Base-by-base conservation (phyloP, 805 yeast genomes). In the Yarrowia divulgata region DNA sequence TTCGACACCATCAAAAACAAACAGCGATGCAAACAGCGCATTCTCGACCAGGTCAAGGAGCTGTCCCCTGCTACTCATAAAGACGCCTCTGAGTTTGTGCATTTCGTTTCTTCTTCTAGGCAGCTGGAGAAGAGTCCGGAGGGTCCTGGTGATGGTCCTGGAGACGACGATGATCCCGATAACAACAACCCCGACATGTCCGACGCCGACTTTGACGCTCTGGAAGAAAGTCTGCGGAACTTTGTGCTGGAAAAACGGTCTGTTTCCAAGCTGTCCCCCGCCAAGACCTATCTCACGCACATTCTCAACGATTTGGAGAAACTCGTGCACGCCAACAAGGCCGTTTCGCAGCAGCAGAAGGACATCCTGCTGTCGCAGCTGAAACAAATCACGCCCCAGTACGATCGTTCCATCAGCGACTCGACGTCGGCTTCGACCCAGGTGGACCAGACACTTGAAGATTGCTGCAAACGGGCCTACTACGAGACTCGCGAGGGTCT, bases 61-160 rank as follows among this genome's bases (percentile, higher is more conserved):
- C 80, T 96, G 68, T 90, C 97, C 0, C 99, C 98, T 1, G 97
- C 91, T 72, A 91, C 98, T 0, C 88, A 89, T 75, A 93, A 94
- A 76, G 91, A 90, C 73, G 86, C 97, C 0, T 80, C 84, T n/a
- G 97, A 93, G 52, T 93, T 95, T 80, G 96, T 95, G 8, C 99
- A 96, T 77, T 95, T 95, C 79, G 91, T 95, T 7, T 87, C 94
- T 35, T 87, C 94, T 0, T 81, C 83, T 23, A 83, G 85, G 2
- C 82, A 84, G 8, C 78, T 83, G 23, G 78, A 77, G 12, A 73
- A 73, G 2, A 50, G 77, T 0, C 83, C 83, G 0, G 82, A 76
- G 39, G 81, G 75, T 37, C 80, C 74, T 18, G 80, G 71, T 55
- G 81, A 75, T 62, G 82, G 74, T 29, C 83, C 74, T 68, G 81